Evolutionary conservation across 768 basidiomycete genomes (phyloP), one percentile per base, ranked within the genome.

Genomic region (Epithele typhae): DNA sequence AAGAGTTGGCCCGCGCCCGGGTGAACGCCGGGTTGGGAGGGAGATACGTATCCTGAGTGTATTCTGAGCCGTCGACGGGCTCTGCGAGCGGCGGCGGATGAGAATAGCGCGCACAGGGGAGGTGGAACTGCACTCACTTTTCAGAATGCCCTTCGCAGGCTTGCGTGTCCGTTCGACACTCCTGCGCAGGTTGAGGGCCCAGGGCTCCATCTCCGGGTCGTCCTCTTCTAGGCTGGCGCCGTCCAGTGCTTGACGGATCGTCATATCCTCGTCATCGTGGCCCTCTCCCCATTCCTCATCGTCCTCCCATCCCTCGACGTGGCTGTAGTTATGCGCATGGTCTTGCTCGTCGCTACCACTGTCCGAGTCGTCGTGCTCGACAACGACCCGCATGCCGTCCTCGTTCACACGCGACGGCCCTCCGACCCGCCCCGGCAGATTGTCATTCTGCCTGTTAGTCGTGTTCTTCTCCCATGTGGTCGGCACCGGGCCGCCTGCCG

Each of bases 391-490:
- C 41, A 75, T 78, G 9, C 86, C 86, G 45, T 88, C 82, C 63
- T 88, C 84, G 45, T 70, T 77, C 32, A 82, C 74, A 40, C 64
- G 62, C 36, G 73, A 59, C 11, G 64, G 43, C 64, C 17, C 64
- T 64, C 25, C 67, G 65, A 40, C 62, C 27, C 8, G 14, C 8
- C 27, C 27, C 27, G 27, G 8, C 27, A 14, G 8, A 7, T 7
- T 14, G 34, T 65, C 70, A 24, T 72, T 77, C 25, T 77, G 73
- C 38, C 77, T 61, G 19, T 78, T 86, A 17, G 81, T 66, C 2
- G 91, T 92, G 60, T 84, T 91, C 65, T 79, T 83, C 60, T 95
- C 89, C 91, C 89, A 92, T 10, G 84, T 74, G 30, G 79, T 71
- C 18, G 75, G 75, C 34, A 76, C 49, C 30, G 61, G 47, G 2